Conservation (phyloP, 345 rosid species). For the Eucalyptus pauciflora region DNA sequence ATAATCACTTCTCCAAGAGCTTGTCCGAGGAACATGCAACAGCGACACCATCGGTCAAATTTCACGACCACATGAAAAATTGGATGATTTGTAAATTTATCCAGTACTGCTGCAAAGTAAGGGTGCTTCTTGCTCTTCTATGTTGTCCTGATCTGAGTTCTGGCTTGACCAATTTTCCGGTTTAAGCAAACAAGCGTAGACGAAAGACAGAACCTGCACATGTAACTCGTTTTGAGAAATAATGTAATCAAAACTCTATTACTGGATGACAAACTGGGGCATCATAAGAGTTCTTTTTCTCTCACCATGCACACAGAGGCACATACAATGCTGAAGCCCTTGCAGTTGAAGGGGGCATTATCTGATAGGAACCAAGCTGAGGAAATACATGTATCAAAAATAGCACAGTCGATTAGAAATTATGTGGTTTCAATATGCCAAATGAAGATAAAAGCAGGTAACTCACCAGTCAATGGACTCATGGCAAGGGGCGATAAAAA, state of each 20-base stretch:
- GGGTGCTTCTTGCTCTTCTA: slow-evolving; percentile 19
- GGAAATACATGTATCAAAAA: neutral
- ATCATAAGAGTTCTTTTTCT: neutral
- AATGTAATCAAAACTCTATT: neutral
- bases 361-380: slow-evolving; percentile 38
- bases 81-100: neutral
- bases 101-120: neutral
- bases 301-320: slow-evolving; percentile 42
- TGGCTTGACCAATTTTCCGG: neutral
- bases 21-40: neutral
- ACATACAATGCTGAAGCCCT: slow-evolving; percentile 37
- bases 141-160: neutral
- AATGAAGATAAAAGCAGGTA: neutral
- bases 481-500: slow-evolving; percentile 34
- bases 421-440: neutral
- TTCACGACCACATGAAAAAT: neutral
- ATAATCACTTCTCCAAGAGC: neutral
- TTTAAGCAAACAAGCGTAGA: slow-evolving; percentile 18
- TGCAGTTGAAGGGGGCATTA: slow-evolving; percentile 42
- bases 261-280: neutral
- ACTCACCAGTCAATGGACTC: slow-evolving; percentile 45
- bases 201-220: slow-evolving; percentile 18
- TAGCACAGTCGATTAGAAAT: neutral
- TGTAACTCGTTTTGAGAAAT: neutral
- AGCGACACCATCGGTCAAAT: neutral